Base-by-base conservation (phyloP, 306 rosid genomes). In the Lagenaria siceraria region DNA sequence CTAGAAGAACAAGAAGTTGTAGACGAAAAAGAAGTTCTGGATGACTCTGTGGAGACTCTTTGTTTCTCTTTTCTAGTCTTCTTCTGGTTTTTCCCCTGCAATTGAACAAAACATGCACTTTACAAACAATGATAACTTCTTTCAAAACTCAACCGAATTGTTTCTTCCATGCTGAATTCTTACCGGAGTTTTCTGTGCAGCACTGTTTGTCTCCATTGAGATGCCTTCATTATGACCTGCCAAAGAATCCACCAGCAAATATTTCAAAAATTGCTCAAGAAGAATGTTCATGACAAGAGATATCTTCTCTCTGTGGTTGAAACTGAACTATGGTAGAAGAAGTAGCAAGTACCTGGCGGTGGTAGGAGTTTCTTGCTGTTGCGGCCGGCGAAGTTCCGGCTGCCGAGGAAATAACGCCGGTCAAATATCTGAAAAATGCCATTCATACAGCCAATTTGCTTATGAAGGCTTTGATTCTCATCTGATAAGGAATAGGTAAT, bases 361-460 rank as follows among this genome's bases (percentile, higher is more conserved):
- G 93, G 42, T 82, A 87, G 83, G 62, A 86, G 69, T 60, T 81
- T 81, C 76, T 87, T 86, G 5, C 61, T 87, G 80, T 53, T 64
- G 74, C 80, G 82, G 82, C 77, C 71, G 61, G 65, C 73, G 35
- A 29, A 24, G 24, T 83, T 78, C 59, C 90, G 89, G 54, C 80
- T 76, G 9, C 88, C 54, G 80, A 89, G 83, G 84, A 84, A 88
- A 78, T 86, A 88, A 24, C 87, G 96, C 31, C 98, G 90, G 78
- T 89, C 90, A 76, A 94, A 92, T 75, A 94, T 87, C 87, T 87
- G 93, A 75, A 92, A 87, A 80, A 94, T 83, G 22, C 92, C 96
- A 81, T 85, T 80, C 80, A 92, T 87, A 85, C 98, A 94, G 0
- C 98, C 97, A 83, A 92, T 87, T 38, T 92, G 96, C 88, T 92